Base-by-base conservation (phyloP, 495 filamentous ascomycete genomes). In the Penicillium ochrochloron region DNA sequence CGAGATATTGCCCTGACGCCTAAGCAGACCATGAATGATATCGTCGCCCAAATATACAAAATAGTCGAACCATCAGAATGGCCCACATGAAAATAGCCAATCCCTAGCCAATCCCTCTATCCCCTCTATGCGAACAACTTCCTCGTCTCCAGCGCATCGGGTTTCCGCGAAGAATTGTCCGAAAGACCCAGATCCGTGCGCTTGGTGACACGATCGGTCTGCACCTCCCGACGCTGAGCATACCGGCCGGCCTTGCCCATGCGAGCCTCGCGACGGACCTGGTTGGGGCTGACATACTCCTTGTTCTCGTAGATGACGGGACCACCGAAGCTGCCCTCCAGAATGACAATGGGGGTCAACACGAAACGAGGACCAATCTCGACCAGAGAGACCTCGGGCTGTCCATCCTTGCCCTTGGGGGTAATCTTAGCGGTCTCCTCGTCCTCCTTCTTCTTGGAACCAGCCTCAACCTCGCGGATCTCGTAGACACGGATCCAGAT, bases 221-320 rank as follows among this genome's bases (percentile, higher is more conserved):
- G 79, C 67, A 88, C 85, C 74, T 97, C 94, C 21, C 86, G 85
- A 52, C 95, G 82, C 51, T 80, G 75, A 56, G 90, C 88, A 72
- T 95, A 92, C 60, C 86, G 87, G 27, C 86, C 83, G 17, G 94
- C 93, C 80, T 92, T 92, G 67, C 81, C 78, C 73, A 86, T 77
- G 63, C 92, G 81, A 62, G 96, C 69, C 58, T 97, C 95, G 23
- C 90, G 78, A 60, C 95, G 85, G 64, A 99, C 87, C 77, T 97
- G 93, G 82, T 99, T 99, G 34, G 95, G 96, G 68, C 89, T 93
- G 58, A 99, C 92, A 71, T 97, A 99, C 71, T 97, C 92, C 84
- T 95, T 96, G 77, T 99, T 99, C 85, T 98, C 93, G 80, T 97
- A 98, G 66, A 99, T 94, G 60, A 98, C 91, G 2, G 96, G 96